Evolutionary conservation across 2,329 filamentous ascomycete genomes (phyloP).

Genomic region (Phialophora chinensis): DNA sequence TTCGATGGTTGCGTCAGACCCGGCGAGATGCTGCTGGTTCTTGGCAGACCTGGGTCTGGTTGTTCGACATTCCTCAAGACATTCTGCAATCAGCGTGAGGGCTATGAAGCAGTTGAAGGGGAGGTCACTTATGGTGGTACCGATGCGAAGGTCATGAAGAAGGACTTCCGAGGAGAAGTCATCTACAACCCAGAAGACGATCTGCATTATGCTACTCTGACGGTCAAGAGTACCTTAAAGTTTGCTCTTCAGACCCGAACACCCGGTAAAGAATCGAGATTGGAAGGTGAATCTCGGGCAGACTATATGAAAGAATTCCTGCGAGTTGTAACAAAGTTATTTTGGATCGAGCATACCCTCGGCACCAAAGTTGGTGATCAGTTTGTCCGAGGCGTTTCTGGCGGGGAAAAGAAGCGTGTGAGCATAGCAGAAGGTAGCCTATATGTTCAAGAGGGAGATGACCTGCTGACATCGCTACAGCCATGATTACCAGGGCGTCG

Average conservation of each 20-base stretch:
- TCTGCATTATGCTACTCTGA: slow-evolving; percentile 78
- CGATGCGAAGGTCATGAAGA: slow-evolving; percentile 56
- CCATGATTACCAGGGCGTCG: slow-evolving; percentile 68
- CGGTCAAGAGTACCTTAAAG: slow-evolving; percentile 73
- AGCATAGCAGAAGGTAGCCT: slow-evolving; percentile 29
- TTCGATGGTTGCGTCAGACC: slow-evolving; percentile 73
- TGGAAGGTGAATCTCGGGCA: slow-evolving; percentile 65
- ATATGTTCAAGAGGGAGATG: slow-evolving; percentile 56
- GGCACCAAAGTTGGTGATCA: slow-evolving; percentile 78
- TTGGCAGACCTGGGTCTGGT: slow-evolving; percentile 71
- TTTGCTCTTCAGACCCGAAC: slow-evolving; percentile 75
- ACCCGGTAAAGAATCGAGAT: slow-evolving; percentile 65
- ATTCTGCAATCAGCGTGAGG: slow-evolving; percentile 67
- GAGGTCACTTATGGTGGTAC: slow-evolving; percentile 63
- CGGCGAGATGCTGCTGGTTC: slow-evolving; percentile 73
- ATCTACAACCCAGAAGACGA: slow-evolving; percentile 81
- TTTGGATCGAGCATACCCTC: slow-evolving; percentile 73
- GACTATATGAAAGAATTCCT: slow-evolving; percentile 68
- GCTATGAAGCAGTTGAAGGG: slow-evolving; percentile 64
- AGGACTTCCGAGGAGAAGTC: slow-evolving; percentile 55
- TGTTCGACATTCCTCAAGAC: slow-evolving; percentile 75
- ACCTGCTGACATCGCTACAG: slow-evolving; percentile 62
- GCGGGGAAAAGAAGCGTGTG: slow-evolving; percentile 78
- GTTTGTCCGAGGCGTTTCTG: slow-evolving; percentile 72
- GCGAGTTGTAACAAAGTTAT: slow-evolving; percentile 71